Percentiles rank a stretch among this genome's conserved stretches.
These are phyloP conservation scores for Lunularia cruciata DNA, from an alignment of 225 moss, liverwort and hornwort species.

Conservation along the genomic window DNA sequence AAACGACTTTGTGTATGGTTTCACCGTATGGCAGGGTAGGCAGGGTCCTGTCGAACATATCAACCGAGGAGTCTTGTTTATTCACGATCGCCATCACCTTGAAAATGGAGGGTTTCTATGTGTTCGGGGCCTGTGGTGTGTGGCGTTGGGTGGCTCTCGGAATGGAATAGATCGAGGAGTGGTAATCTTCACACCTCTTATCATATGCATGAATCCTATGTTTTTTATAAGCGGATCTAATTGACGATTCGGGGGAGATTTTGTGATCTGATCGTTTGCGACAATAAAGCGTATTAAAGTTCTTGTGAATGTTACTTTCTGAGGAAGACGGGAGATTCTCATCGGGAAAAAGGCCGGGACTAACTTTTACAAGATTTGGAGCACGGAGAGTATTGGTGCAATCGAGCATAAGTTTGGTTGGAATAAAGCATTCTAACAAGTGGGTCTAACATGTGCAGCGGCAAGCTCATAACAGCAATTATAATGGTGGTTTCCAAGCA, in stretches of 20 bases:
- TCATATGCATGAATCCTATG: too few species aligned
- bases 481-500: constrained; percentile 39
- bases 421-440: too few species aligned
- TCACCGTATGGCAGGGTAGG: constrained; percentile 59
- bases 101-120: constrained; percentile 95
- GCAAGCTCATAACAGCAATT: constrained; percentile 5
- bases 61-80: constrained; percentile 76
- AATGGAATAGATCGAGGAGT: constrained; percentile 69
- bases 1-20: background rate
- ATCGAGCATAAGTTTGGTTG: too few species aligned
- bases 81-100: constrained; percentile 96
- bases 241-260: too few species aligned
- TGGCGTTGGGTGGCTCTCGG: constrained; percentile 83
- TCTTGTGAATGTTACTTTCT: too few species aligned
- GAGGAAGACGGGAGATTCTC: too few species aligned
- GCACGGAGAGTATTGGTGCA: too few species aligned
- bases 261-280: too few species aligned
- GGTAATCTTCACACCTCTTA: constrained; percentile 30
- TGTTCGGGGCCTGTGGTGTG: constrained; percentile 71
- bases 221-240: too few species aligned
- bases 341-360: too few species aligned
- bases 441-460: constrained; percentile 7
- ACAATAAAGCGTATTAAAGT: too few species aligned
- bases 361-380: too few species aligned
- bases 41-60: constrained; percentile 99